Conservation (phyloP, 176 grass and related monocot species). For the Phoenix roebelenii region DNA sequence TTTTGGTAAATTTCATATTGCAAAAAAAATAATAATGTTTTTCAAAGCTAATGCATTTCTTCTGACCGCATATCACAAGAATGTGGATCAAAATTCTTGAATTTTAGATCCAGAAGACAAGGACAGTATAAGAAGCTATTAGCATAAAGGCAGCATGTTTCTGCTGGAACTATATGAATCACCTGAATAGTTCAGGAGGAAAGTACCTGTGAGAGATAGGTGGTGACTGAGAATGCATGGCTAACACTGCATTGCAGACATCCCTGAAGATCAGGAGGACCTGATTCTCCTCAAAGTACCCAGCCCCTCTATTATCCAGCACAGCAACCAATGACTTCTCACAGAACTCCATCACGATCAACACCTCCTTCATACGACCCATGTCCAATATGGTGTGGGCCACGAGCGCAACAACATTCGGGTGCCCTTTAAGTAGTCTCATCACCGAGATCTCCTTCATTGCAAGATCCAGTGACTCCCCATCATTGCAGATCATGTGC, state of each 20-base stretch:
- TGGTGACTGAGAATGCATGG: slow-evolving; percentile 66
- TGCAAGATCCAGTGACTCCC: slow-evolving; percentile 53
- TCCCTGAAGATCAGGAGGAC: slow-evolving; percentile 68
- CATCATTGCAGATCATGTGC: slow-evolving; percentile 77
- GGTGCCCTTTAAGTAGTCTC: slow-evolving; percentile 55
- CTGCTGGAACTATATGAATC: neutral
- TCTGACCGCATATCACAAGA: no score
- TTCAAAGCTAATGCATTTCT: no score
- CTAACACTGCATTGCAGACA: slow-evolving; percentile 73
- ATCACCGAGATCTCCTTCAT: slow-evolving; percentile 76
- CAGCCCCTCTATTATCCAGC: slow-evolving; percentile 60
- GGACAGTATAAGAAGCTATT: neutral
- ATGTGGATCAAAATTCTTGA: no score
- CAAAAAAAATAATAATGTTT: no score
- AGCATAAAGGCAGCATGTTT: neutral
- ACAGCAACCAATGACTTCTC: slow-evolving; percentile 57
- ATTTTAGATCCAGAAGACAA: neutral
- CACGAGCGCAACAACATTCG: slow-evolving; percentile 60
- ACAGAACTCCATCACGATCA: slow-evolving; percentile 72
- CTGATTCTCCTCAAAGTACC: slow-evolving; percentile 67
- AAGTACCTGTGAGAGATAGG: slow-evolving; percentile 77
- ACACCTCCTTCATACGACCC: slow-evolving; percentile 62
- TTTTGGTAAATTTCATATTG: no score
- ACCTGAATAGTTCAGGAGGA: neutral
- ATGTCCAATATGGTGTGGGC: slow-evolving; percentile 69